These are phyloP conservation scores for Xylaria curta DNA, from an alignment of 495 filamentous ascomycete species.

Conservation along the genomic window DNA sequence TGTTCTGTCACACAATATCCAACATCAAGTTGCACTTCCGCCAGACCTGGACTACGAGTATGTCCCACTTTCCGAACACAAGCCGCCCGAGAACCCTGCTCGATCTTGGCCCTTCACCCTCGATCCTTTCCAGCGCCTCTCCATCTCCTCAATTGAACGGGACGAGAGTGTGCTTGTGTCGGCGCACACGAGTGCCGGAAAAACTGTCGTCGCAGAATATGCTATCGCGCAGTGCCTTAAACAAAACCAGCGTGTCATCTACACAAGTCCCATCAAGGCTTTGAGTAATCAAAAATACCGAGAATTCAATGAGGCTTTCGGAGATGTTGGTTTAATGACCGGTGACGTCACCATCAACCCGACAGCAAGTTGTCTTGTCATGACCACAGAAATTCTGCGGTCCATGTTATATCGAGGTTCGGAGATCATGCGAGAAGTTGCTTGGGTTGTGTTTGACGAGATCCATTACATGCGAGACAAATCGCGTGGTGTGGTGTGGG, in stretches of 20 bases:
- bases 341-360: constrained; percentile 99
- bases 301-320: constrained; percentile 94
- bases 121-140: constrained; percentile 94
- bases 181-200: constrained; percentile 96
- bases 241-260: constrained; percentile 96
- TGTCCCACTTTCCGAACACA: constrained; percentile 88
- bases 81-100: constrained; percentile 81
- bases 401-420: constrained; percentile 98
- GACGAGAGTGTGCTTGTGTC: constrained; percentile 96
- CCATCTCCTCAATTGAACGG: constrained; percentile 90
- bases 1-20: constrained; percentile 92
- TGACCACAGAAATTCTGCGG: constrained; percentile 99
- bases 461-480: constrained; percentile 98
- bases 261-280: constrained; percentile 98
- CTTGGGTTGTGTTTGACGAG: constrained; percentile 97
- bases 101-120: constrained; percentile 85
- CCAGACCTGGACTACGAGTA: constrained; percentile 85
- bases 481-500: constrained; percentile 94
- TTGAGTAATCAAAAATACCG: constrained; percentile 98
- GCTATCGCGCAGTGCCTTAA: constrained; percentile 97
- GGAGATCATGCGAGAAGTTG: constrained; percentile 98
- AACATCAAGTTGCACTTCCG: constrained; percentile 95
- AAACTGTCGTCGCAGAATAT: constrained; percentile 97
- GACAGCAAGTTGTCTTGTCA: constrained; percentile 95
- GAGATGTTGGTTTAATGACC: constrained; percentile 97